Conservation (phyloP, 352 stramenopile genomes). For the Globisporangium echinulatum region DNA sequence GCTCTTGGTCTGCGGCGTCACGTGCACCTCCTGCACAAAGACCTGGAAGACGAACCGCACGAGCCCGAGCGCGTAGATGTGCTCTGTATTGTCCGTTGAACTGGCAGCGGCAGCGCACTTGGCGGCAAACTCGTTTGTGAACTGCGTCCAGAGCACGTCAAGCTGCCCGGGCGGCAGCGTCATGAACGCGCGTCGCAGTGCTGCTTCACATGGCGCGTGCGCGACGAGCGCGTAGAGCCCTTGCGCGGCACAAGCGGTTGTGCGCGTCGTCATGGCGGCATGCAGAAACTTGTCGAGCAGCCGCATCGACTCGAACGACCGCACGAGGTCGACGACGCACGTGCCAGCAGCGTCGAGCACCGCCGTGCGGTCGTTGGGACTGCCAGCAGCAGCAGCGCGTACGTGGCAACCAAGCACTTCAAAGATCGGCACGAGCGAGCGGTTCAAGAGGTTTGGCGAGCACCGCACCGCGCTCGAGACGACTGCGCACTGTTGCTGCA, state of each 20-base stretch:
- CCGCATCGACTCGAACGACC: slow-evolving; percentile 82
- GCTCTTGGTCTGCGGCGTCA: slow-evolving; percentile 61
- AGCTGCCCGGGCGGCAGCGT: slow-evolving; percentile 70
- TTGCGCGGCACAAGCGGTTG: slow-evolving; percentile 12
- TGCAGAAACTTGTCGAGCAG: slow-evolving; percentile 59
- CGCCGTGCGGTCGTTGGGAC: not conserved
- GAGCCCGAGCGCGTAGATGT: slow-evolving; percentile 28
- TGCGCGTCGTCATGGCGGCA: slow-evolving; percentile 20
- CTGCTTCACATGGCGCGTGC: slow-evolving; percentile 30
- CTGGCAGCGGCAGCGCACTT: slow-evolving; percentile 7
- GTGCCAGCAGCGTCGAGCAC: slow-evolving; percentile 18
- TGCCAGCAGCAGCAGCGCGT: no score
- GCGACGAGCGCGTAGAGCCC: slow-evolving; percentile 51
- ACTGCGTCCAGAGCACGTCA: slow-evolving; percentile 66
- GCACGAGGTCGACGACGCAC: slow-evolving; percentile 51
- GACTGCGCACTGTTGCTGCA: slow-evolving; percentile 32
- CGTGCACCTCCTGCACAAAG: slow-evolving; percentile 78
- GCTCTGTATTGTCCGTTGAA: not conserved
- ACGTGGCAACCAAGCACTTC: slow-evolving; percentile 36
- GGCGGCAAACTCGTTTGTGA: slow-evolving; percentile 41
- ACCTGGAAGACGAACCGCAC: slow-evolving; percentile 67
- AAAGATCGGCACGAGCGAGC: slow-evolving; percentile 56
- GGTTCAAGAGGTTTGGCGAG: slow-evolving; percentile 72
- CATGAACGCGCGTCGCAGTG: slow-evolving; percentile 63
- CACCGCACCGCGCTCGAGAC: slow-evolving; percentile 59